Conservation (phyloP, 1,284 basidiomycete species). For the Trichosporon sp. region DNA sequence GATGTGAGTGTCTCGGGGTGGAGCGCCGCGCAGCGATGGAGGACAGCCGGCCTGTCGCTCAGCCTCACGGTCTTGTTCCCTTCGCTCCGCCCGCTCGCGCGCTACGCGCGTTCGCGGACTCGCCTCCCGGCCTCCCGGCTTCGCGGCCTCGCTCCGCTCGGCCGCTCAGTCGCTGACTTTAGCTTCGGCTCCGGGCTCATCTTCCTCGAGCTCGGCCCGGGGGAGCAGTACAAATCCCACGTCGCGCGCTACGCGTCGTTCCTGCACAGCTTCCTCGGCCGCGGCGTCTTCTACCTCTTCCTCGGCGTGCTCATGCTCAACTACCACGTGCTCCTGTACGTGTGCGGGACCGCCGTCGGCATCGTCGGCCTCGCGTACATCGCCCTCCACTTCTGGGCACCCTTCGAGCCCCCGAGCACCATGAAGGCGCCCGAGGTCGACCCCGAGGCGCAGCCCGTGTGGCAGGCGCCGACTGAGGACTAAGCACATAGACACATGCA, state of each 20-base stretch:
- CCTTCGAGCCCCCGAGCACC: slow-evolving; percentile 41
- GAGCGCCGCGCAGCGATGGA: too few species aligned
- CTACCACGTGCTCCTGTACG: slow-evolving; percentile 48
- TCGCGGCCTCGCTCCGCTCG: neutral
- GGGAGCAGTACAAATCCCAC: slow-evolving; percentile 44
- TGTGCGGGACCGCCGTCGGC: slow-evolving; percentile 44
- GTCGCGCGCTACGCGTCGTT: slow-evolving; percentile 49
- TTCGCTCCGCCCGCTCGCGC: too few species aligned
- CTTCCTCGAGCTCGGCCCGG: slow-evolving; percentile 44
- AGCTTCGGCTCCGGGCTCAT: slow-evolving; percentile 42
- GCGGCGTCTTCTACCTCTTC: slow-evolving; percentile 50
- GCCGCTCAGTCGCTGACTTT: slow-evolving; percentile 6
- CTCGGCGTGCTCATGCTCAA: slow-evolving; percentile 49
- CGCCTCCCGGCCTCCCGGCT: too few species aligned
- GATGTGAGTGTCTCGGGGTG: slow-evolving; percentile 39
- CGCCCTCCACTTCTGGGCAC: slow-evolving; percentile 42
- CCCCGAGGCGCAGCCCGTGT: slow-evolving; percentile 6
- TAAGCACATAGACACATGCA: neutral
- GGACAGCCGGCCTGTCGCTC: too few species aligned
- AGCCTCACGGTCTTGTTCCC: too few species aligned
- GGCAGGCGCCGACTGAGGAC: neutral
- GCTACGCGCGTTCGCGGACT: too few species aligned
- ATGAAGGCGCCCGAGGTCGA: slow-evolving; percentile 36
- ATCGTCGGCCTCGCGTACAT: slow-evolving; percentile 43
- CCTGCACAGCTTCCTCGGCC: slow-evolving; percentile 49